phyloP scores from a whole-genome alignment of 164 flowering plant genomes.

The Magnolia kwangsiensis region DNA sequence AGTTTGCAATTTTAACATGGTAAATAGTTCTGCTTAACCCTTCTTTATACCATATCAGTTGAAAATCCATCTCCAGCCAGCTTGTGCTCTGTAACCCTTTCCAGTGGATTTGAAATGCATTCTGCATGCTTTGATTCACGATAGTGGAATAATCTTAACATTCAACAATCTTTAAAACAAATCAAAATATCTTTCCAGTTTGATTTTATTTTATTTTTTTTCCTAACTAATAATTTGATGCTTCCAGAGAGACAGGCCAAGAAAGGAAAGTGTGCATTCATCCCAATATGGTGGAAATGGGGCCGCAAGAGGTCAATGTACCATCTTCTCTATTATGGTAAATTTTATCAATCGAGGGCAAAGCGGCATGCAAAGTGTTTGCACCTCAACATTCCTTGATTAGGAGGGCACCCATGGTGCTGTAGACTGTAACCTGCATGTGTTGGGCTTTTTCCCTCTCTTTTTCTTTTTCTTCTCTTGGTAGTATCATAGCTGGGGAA shows the following conservation, averaged over 20 bases:
- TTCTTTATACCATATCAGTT: too few species aligned
- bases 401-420: neutral
- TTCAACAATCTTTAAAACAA: neutral
- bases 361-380: neutral
- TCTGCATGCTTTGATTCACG: neutral
- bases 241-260: constrained; percentile 41
- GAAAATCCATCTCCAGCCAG: too few species aligned
- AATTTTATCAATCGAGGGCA: neutral
- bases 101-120: neutral
- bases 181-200: neutral
- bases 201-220: neutral
- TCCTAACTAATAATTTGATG: neutral
- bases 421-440: neutral
- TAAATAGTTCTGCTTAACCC: too few species aligned
- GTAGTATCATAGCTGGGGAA: neutral
- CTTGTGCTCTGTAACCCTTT: neutral
- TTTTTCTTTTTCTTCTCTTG: neutral
- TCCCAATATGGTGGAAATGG: constrained; percentile 75
- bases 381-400: neutral
- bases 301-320: constrained; percentile 64
- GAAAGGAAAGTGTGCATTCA: constrained; percentile 25
- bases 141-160: neutral
- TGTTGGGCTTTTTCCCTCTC: neutral
- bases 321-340: constrained; percentile 18
- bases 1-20: too few species aligned